Conservation (phyloP, 2,329 filamentous ascomycete genomes). For the Xylaria sp. region DNA sequence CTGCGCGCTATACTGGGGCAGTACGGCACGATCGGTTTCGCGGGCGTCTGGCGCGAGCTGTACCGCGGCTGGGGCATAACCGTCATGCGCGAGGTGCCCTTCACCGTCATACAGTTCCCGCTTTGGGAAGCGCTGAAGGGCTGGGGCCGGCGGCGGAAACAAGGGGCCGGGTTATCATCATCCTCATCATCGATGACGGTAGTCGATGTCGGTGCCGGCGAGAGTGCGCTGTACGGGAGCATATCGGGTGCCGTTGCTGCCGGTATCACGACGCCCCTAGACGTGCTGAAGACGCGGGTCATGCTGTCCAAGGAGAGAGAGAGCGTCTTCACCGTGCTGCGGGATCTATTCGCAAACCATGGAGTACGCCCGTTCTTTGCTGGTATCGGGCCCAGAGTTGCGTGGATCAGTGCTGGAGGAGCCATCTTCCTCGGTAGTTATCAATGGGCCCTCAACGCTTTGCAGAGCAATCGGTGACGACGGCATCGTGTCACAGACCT, state of each 20-base stretch:
- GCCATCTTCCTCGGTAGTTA: conserved; percentile 96
- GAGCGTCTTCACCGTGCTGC: conserved; percentile 70
- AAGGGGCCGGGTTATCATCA: conserved; percentile 32
- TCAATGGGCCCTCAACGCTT: conserved; percentile 83
- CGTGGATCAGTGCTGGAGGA: conserved; percentile 95
- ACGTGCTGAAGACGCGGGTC: conserved; percentile 95
- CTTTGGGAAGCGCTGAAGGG: conserved; percentile 94
- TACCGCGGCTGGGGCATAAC: conserved; percentile 95
- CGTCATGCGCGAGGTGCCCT: conserved; percentile 94
- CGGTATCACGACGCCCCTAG: conserved; percentile 88
- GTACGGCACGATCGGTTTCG: conserved; percentile 56
- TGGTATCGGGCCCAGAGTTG: conserved; percentile 82
- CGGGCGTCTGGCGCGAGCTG: conserved; percentile 79
- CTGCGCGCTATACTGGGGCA: conserved; percentile 75
- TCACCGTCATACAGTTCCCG: conserved; percentile 96
- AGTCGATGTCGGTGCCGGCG: conserved; percentile 71
- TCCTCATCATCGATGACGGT: conserved; percentile 20
- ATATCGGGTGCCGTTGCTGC: conserved; percentile 87
- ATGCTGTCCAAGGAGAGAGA: conserved; percentile 84
- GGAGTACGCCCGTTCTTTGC: conserved; percentile 78
- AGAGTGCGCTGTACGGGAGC: conserved; percentile 88
- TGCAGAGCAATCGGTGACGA: conserved; percentile 58
- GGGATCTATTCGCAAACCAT: conserved; percentile 70
- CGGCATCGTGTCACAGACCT: conserved; percentile 4
- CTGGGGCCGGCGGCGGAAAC: conserved; percentile 64